Base-by-base conservation (phyloP, 164 flowering plant species). In the Stephania yunnanensis region DNA sequence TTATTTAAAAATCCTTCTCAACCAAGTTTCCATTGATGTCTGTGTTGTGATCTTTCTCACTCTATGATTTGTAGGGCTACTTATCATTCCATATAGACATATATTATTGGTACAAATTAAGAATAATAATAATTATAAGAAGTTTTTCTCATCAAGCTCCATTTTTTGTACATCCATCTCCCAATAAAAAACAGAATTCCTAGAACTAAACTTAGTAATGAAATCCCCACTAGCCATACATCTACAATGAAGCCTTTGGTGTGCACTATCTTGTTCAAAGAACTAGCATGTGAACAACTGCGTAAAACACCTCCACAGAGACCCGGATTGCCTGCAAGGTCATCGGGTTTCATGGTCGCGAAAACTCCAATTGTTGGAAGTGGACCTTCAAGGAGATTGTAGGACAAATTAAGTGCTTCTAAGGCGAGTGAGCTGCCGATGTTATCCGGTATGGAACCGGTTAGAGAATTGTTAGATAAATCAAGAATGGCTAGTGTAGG, bases 391-490 rank as follows among this genome's bases (percentile, higher is more conserved):
- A 96, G 89, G 71, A 73, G 84, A 83, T 96, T 96, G 80, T 90
- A 82, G 10, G 99, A 91, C 17, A 96, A 85, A 80, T 92, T 92
- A 67, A 96, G 84, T 65, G 69, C 64, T 77, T 96, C 97, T 15
- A 96, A 80, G 48, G 98, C 95, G 0, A 94, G 95, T 0, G 98
- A 92, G 72, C 82, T 79, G 5, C 98, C 98, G 53, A 96, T 85
- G 73, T 83, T 85, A 15, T 80, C 84, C 1, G 99, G 97, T 69
- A 96, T 83, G 22, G 76, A 78, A 25, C 99, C 99, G 5, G 86
- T 84, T 19, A 96, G 82, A 48, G 86, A 82, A 75, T 96, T 96
- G 80, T 90, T 89, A 55, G 99, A 96, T 10, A 96, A 85, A 82
- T 96, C 99, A 66, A 96, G 90, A 76, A 92, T 79, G 2, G 97